Conservation (phyloP, 495 filamentous ascomycete species). For the Podospora conica region DNA sequence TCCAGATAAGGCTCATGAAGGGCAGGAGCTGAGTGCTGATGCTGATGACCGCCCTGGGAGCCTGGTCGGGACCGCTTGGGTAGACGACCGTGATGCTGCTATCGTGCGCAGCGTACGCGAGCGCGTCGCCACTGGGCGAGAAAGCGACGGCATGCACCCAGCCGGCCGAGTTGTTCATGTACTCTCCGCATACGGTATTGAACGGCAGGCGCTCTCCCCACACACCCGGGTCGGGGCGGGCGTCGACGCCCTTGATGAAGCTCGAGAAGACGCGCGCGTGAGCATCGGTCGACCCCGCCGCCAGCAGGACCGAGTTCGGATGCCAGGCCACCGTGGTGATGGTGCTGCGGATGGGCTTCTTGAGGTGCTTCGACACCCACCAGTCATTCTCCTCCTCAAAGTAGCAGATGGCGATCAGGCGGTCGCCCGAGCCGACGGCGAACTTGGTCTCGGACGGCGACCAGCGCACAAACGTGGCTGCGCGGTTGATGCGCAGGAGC, state of each 20-base stretch:
- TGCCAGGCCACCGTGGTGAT: slow-evolving; percentile 94
- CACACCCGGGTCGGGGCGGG: slow-evolving; percentile 75
- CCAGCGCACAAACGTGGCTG: slow-evolving; percentile 96
- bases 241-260: slow-evolving; percentile 92
- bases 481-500: slow-evolving; percentile 92
- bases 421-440: slow-evolving; percentile 90
- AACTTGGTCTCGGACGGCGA: slow-evolving; percentile 96
- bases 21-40: slow-evolving; percentile 84
- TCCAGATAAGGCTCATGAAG: slow-evolving; percentile 90
- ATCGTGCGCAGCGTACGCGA: slow-evolving; percentile 90
- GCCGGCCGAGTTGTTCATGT: slow-evolving; percentile 86
- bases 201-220: slow-evolving; percentile 97
- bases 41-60: slow-evolving; percentile 80
- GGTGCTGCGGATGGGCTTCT: slow-evolving; percentile 95
- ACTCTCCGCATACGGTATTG: slow-evolving; percentile 97
- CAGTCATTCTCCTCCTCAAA: slow-evolving; percentile 99
- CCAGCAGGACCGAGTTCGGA: slow-evolving; percentile 90
- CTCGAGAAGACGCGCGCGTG: slow-evolving; percentile 92
- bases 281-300: slow-evolving; percentile 92
- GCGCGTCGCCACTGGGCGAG: slow-evolving; percentile 81
- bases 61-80: slow-evolving; percentile 84
- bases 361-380: slow-evolving; percentile 99
- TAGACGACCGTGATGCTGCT: slow-evolving; percentile 96
- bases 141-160: slow-evolving; percentile 92
- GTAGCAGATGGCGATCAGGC: slow-evolving; percentile 96